A percentile compares a stretch with the other conserved stretches of the same genome.
These are phyloP conservation scores for Chlamydomonas sphaeroides DNA, from an alignment of 139 green algal species.

Conservation along the genomic window DNA sequence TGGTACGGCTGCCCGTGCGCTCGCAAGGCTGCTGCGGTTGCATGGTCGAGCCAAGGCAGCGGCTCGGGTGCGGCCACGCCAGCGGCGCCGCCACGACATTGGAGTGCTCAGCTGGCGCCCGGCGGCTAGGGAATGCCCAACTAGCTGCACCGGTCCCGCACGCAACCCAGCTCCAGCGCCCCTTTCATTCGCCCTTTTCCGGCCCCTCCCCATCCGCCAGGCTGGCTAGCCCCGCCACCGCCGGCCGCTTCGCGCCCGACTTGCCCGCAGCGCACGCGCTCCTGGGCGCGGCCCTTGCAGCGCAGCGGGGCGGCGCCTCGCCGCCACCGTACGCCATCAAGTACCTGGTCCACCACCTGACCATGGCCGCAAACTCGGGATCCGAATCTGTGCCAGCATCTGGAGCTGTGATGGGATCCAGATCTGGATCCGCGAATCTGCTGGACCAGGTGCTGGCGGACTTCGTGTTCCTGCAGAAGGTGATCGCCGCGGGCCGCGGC, in stretches of 20 bases:
- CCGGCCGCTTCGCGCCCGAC: not conserved
- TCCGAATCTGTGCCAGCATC: too few relatives aligned
- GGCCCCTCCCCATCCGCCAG: too few relatives aligned
- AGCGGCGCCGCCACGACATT: not conserved
- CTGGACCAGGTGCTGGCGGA: not conserved
- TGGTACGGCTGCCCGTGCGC: not conserved
- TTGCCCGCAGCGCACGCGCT: not conserved
- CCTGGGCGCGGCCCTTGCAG: not conserved
- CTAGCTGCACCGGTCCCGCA: too few relatives aligned
- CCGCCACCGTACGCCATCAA: not conserved
- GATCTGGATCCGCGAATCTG: not conserved
- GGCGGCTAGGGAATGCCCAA: too few relatives aligned
- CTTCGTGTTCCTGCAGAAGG: not conserved
- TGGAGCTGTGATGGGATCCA: too few relatives aligned
- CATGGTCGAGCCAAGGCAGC: too few relatives aligned
- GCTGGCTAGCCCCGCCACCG: not conserved
- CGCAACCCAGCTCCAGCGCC: too few relatives aligned
- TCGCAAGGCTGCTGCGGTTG: not conserved
- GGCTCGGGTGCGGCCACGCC: too few relatives aligned
- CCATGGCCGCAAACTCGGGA: not conserved
- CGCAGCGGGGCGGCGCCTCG: not conserved
- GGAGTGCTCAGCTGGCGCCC: too few relatives aligned
- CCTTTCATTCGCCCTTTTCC: too few relatives aligned
- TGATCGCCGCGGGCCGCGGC: not conserved
- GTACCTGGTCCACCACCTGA: conserved; percentile 1